Conservation (phyloP, 306 rosid species). For the Casuarina cunninghamiana region DNA sequence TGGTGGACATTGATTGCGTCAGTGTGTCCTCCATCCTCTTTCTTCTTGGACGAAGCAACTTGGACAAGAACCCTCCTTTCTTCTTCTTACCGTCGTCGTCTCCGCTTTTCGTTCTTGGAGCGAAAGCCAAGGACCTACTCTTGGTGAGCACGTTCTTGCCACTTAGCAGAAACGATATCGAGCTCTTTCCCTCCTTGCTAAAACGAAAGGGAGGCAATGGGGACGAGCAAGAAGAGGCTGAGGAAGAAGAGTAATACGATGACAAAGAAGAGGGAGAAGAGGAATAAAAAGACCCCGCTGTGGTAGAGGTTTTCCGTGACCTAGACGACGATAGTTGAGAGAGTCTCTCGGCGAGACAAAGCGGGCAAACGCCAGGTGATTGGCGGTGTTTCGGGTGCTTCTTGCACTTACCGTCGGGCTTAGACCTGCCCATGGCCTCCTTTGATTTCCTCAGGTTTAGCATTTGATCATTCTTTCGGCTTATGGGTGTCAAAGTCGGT, state of each 20-base stretch:
- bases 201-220: conserved; percentile 33
- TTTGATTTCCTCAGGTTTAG: conserved; percentile 27
- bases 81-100: conserved; percentile 23
- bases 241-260: conserved; percentile 50
- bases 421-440: conserved; percentile 28
- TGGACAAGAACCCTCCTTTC: conserved; percentile 64
- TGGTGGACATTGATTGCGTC: conserved; percentile 41
- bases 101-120: conserved; percentile 30
- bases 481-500: background rate
- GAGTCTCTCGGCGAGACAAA: conserved; percentile 67
- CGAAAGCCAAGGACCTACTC: conserved; percentile 51
- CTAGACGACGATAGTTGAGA: conserved; percentile 23
- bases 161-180: conserved; percentile 29
- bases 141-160: conserved; percentile 43
- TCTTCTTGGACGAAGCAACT: conserved; percentile 52
- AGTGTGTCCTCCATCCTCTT: conserved; percentile 34
- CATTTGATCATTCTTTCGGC: conserved; percentile 31
- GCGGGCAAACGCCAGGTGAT: conserved; percentile 80
- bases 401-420: conserved; percentile 43
- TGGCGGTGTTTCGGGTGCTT: conserved; percentile 82
- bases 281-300: conserved; percentile 17
- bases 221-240: conserved; percentile 51
- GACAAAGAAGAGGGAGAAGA: conserved; percentile 51
- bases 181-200: conserved; percentile 11
- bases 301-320: conserved; percentile 6